Conservation (phyloP, 208 protist genomes). For the Herpetomonas tarakana region DNA sequence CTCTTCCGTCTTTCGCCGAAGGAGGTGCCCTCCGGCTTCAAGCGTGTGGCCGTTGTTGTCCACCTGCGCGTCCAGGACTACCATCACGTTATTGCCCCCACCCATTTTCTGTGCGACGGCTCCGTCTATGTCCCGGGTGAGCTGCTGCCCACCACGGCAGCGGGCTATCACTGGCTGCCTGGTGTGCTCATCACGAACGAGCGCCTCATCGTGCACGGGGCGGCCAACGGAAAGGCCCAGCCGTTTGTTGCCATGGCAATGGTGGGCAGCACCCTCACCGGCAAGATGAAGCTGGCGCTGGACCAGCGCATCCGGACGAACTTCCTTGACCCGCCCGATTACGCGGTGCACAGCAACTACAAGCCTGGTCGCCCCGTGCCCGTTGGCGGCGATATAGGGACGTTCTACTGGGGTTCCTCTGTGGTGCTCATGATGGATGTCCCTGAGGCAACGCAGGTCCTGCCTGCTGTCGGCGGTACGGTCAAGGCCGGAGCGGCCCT, state of each 20-base stretch:
- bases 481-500: slow-evolving; percentile 72
- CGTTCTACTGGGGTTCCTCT: slow-evolving; percentile 86
- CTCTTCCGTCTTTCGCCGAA: slow-evolving; percentile 46
- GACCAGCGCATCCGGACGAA: slow-evolving; percentile 78
- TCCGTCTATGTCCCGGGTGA: slow-evolving; percentile 77
- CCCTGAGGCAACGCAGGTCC: slow-evolving; percentile 32
- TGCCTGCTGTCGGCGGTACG: slow-evolving; percentile 36
- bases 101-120: slow-evolving; percentile 40
- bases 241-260: slow-evolving; percentile 49
- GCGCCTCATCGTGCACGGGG: slow-evolving; percentile 65
- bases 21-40: slow-evolving; percentile 19
- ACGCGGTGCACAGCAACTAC: slow-evolving; percentile 62
- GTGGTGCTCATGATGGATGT: slow-evolving; percentile 79
- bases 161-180: slow-evolving; percentile 75
- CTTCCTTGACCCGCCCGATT: slow-evolving; percentile 74
- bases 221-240: slow-evolving; percentile 6
- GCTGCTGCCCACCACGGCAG: slow-evolving; percentile 63
- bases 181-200: slow-evolving; percentile 74
- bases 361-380: slow-evolving; percentile 8
- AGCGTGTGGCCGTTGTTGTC: slow-evolving; percentile 59
- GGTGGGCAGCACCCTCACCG: slow-evolving; percentile 76
- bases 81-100: slow-evolving; percentile 77
- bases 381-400: slow-evolving; percentile 42
- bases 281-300: slow-evolving; percentile 56
- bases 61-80: slow-evolving; percentile 73